These are phyloP conservation scores for Closterium sp. DNA, from an alignment of 139 green algal genomes.

Conservation along the genomic window DNA sequence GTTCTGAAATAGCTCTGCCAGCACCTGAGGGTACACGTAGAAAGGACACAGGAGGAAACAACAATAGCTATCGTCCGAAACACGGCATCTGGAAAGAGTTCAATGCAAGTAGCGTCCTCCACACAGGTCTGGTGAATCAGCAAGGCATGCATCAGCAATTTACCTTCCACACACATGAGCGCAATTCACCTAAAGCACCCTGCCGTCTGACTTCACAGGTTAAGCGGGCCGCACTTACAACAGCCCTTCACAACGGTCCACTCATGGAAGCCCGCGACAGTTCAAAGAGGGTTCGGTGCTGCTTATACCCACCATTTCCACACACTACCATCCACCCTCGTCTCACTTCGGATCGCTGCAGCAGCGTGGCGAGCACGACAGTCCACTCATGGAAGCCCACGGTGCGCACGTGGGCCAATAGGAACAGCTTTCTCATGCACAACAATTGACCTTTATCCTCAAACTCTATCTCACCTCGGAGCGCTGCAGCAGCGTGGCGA, in stretches of 20 bases:
- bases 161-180: too few relatives aligned
- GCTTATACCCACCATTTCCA: not conserved
- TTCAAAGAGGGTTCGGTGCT: not conserved
- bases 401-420: not conserved
- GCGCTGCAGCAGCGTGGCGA: slow-evolving; percentile 43
- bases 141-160: too few relatives aligned
- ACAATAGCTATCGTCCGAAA: too few relatives aligned
- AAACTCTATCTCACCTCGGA: slow-evolving; percentile 3
- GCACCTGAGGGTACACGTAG: too few relatives aligned
- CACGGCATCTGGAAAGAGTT: too few relatives aligned
- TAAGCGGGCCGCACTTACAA: too few relatives aligned
- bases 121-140: too few relatives aligned
- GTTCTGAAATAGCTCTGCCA: not conserved
- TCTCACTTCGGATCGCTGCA: slow-evolving; percentile 18
- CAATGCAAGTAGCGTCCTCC: too few relatives aligned
- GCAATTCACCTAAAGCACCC: too few relatives aligned
- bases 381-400: slow-evolving; percentile 46
- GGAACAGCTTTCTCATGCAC: too few relatives aligned
- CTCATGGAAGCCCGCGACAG: slow-evolving; percentile 31
- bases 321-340: not conserved
- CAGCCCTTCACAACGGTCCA: not conserved
- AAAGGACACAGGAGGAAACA: too few relatives aligned
- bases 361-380: slow-evolving; percentile 42
- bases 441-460: too few relatives aligned
- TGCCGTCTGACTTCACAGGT: not conserved